These are phyloP conservation scores for Vanilla planifolia DNA, from an alignment of 106 monocot genomes.

Conservation along the genomic window DNA sequence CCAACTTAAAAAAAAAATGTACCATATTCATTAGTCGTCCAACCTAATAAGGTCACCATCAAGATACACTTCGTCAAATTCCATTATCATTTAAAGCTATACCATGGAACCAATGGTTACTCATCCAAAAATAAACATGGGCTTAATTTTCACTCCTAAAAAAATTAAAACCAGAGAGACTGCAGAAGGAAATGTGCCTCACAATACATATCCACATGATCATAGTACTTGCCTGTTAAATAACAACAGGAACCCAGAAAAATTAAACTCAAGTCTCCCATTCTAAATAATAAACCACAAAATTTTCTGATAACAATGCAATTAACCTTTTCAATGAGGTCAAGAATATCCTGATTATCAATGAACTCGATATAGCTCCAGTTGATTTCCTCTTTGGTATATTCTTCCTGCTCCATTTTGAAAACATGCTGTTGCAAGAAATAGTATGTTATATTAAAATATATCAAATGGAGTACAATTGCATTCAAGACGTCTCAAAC, in stretches of 20 bases:
- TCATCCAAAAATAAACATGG: no score
- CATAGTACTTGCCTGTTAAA: no score
- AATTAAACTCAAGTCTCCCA: not conserved
- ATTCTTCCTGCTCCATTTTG: constrained; percentile 91
- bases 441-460: not conserved
- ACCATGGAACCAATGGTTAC: no score
- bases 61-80: no score
- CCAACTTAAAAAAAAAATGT: no score
- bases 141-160: no score
- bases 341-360: constrained; percentile 96
- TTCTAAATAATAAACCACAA: not conserved
- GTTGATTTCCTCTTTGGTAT: constrained; percentile 81
- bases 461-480: not conserved
- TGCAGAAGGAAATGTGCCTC: no score
- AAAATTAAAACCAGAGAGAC: no score
- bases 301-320: not conserved
- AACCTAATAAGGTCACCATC: no score
- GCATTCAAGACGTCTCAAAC: not conserved
- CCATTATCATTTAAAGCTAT: no score
- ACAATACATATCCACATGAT: no score
- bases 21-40: no score
- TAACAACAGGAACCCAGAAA: constrained; percentile 1
- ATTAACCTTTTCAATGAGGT: constrained; percentile 83
- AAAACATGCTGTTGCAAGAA: constrained; percentile 73
- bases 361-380: constrained; percentile 98